A percentile compares a stretch with the other conserved stretches of the same genome.
Conservation (phyloP, 192 early-diverging fungal genomes). For the Coemansia sp. region DNA sequence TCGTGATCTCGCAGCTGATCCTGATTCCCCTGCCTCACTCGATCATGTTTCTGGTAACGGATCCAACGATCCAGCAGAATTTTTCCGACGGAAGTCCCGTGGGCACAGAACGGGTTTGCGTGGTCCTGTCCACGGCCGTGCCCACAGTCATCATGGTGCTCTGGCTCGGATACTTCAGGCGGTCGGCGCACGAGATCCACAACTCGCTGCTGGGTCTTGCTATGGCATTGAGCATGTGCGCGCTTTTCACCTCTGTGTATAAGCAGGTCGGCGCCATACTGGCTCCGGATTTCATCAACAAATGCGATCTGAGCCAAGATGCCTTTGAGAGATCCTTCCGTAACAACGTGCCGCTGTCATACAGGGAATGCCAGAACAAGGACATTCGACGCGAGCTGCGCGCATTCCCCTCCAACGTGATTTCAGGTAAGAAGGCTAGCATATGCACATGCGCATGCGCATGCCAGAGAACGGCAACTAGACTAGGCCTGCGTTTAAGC, state of each 20-base stretch:
- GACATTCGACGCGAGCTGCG: conserved; percentile 10
- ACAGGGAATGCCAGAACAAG: conserved; percentile 20
- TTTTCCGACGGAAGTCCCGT: conserved; percentile 10
- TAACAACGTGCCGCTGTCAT: conserved; percentile 20
- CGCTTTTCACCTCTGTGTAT: conserved; percentile 29
- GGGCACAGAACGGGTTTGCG: conserved; percentile 25
- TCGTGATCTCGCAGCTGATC: conserved; percentile 26
- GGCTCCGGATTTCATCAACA: conserved; percentile 30
- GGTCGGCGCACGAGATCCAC: conserved; percentile 29
- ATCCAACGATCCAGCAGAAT: conserved; percentile 39
- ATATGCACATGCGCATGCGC: neutral
- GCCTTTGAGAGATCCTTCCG: conserved; percentile 17
- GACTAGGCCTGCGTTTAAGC: neutral
- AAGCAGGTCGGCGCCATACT: conserved; percentile 18
- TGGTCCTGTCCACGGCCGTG: conserved; percentile 33
- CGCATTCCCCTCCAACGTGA: conserved; percentile 16
- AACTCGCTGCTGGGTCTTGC: conserved; percentile 28
- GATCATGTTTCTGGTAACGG: conserved; percentile 20
- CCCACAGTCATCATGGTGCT: conserved; percentile 31
- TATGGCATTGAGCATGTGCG: conserved; percentile 37
- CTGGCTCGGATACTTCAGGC: conserved; percentile 33
- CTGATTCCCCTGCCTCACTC: conserved; percentile 24
- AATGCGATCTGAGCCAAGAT: conserved; percentile 17
- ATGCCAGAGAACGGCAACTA: neutral
- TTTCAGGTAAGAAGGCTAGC: conserved; percentile 19